Evolutionary conservation across 1,284 basidiomycete genomes (phyloP), one percentile per base, ranked within the genome.

Genomic region (Hemileia vastatrix): DNA sequence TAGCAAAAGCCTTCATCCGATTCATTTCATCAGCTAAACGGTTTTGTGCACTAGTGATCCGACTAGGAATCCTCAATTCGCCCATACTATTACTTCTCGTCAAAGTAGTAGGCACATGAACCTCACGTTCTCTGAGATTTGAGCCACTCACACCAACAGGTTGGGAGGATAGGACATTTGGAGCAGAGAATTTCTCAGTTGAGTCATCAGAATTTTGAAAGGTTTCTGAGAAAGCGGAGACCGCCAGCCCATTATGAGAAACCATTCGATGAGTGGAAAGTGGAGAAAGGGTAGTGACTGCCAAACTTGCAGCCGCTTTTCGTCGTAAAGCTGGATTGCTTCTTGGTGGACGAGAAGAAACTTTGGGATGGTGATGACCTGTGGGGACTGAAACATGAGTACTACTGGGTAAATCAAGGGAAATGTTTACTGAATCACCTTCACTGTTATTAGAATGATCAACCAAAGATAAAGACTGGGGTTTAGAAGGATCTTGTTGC

Each of bases 51-150:
- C 53, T 55, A 13, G 60, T 63, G 24, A 63, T 63, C 31, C 60
- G 36, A 13, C 40, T 48, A 51, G 60, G 60, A 44, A 63, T 63
- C 19, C 60, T 54, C 15, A 63, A 48, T 56, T 63, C 60, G 8
- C 54, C 54, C 60, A 63, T 63, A 56, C 60, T 63, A 21, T 63
- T 63, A 56, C 60, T 63, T 43, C 60, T 49, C 6, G 52, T 32
- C 52, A 61, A 54, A 31, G 23, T n/a, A 23, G 33, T 15, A 32
- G 15, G 15, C 48, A 6, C 43, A 8, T 43, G 36, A 18, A 24
- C n/a, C 6, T 58, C 57, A 27, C 40, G 57, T 50, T 58, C 48
- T 19, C 33, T 31, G 31, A 27, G 32, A 3, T 32, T 33, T 9
- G 57, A 58, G 57, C 51, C 24, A n/a, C n/a, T 3, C 33, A 33